Evolutionary conservation across 192 early-diverging fungal genomes (phyloP).

Genomic region (Geosiphon pyriformis): DNA sequence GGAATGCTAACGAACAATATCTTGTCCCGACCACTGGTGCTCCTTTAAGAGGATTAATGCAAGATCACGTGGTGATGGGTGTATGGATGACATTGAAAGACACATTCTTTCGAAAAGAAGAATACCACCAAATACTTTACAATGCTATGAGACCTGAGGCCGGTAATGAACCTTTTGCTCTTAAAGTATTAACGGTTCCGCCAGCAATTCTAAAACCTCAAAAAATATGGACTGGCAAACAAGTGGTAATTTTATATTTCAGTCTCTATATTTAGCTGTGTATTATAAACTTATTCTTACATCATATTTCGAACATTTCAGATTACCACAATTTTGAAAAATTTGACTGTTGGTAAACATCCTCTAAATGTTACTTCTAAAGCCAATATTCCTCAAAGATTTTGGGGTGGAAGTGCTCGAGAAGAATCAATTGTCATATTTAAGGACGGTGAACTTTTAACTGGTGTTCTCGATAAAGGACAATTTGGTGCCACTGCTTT

Average conservation of each 20-base stretch:
- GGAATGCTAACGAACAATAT: slow-evolving; percentile 93
- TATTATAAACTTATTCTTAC: not conserved
- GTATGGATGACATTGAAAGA: slow-evolving; percentile 88
- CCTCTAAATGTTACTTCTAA: slow-evolving; percentile 87
- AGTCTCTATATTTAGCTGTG: not conserved
- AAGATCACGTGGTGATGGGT: slow-evolving; percentile 97
- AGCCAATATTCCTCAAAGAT: slow-evolving; percentile 76
- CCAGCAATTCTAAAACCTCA: slow-evolving; percentile 85
- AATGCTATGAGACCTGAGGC: slow-evolving; percentile 79
- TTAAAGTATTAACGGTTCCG: slow-evolving; percentile 75
- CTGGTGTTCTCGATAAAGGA: slow-evolving; percentile 93
- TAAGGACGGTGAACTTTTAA: slow-evolving; percentile 82
- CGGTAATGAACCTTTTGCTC: slow-evolving; percentile 55
- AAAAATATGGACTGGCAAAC: slow-evolving; percentile 96
- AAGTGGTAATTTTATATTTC: slow-evolving; percentile 51
- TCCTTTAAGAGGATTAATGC: slow-evolving; percentile 97
- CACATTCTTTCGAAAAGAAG: slow-evolving; percentile 76
- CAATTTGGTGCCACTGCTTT: slow-evolving; percentile 91
- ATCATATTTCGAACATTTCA: slow-evolving; percentile 22
- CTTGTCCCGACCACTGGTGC: slow-evolving; percentile 93
- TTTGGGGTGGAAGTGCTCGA: slow-evolving; percentile 72
- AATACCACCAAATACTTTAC: slow-evolving; percentile 95
- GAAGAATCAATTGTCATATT: slow-evolving; percentile 86
- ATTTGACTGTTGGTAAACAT: slow-evolving; percentile 71
- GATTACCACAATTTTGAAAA: slow-evolving; percentile 87